Percentiles rank a stretch among this genome's conserved stretches.
These are phyloP conservation scores for Rhodotorula sphaerocarpa DNA, from an alignment of 768 basidiomycete genomes.

Conservation along the genomic window DNA sequence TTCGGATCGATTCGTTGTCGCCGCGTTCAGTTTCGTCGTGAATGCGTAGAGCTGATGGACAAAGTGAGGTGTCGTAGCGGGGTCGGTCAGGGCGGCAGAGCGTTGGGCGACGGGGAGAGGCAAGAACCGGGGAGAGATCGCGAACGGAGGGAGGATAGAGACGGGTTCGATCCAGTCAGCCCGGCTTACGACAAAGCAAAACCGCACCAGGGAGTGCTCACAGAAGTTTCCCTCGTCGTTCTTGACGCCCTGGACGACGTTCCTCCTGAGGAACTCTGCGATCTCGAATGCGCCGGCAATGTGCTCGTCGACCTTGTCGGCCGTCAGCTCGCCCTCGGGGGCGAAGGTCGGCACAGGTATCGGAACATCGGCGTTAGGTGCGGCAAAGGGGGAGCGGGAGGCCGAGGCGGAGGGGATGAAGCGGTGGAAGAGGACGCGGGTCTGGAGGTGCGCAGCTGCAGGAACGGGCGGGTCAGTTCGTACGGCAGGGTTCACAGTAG, in stretches of 20 bases:
- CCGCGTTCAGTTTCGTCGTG: conserved; percentile 79
- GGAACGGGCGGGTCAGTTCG: background rate
- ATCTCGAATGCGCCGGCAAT: conserved; percentile 61
- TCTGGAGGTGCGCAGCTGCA: conserved; percentile 30
- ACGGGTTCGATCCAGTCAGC: background rate
- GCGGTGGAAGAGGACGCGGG: conserved; percentile 32
- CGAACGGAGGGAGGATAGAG: background rate
- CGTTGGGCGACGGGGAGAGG: background rate
- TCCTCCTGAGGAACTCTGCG: conserved; percentile 63
- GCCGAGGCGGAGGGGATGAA: conserved; percentile 30
- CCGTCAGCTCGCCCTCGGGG: conserved; percentile 11
- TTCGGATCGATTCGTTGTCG: conserved; percentile 70
- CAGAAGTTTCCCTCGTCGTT: conserved; percentile 44
- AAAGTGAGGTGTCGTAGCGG: background rate
- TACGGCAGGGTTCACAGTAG: too few species aligned
- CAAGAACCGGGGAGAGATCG: background rate
- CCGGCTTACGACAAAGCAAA: too few species aligned
- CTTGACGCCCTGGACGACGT: conserved; percentile 72
- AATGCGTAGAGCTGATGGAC: conserved; percentile 15
- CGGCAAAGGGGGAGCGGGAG: conserved; percentile 11
- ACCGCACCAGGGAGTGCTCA: too few species aligned
- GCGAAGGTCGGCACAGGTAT: background rate
- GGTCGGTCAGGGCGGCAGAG: too few species aligned
- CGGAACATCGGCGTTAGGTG: background rate
- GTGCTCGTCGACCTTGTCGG: conserved; percentile 46